Conservation (phyloP, 2,329 filamentous ascomycete genomes). For the Cladosporium phlei region DNA sequence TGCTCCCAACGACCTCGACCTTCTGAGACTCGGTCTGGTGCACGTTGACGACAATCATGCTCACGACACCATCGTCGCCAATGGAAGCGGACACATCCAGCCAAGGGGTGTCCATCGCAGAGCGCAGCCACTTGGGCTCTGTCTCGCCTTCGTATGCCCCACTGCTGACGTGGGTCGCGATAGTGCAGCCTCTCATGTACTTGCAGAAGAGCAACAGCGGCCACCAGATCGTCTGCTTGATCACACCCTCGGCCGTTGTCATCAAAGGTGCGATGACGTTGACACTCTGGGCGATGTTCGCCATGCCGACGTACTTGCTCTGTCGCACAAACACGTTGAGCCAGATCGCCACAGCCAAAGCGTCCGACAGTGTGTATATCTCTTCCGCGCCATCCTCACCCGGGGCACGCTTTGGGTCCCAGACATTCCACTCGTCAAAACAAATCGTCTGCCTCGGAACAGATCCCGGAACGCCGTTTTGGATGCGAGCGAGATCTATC, state of each 20-base stretch:
- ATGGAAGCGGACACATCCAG: constrained; percentile 63
- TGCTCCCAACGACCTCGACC: constrained; percentile 1
- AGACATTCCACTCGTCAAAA: constrained; percentile 84
- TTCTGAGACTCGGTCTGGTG: constrained; percentile 48
- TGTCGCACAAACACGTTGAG: constrained; percentile 74
- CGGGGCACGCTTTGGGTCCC: constrained; percentile 67
- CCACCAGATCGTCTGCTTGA: constrained; percentile 73
- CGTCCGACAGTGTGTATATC: constrained; percentile 68
- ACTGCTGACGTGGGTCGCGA: constrained; percentile 61
- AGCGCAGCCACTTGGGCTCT: constrained; percentile 60
- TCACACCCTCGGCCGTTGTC: constrained; percentile 60
- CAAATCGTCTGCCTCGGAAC: constrained; percentile 66
- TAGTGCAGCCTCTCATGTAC: constrained; percentile 68
- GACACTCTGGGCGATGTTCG: constrained; percentile 71
- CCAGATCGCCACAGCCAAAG: constrained; percentile 69
- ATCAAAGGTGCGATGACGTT: constrained; percentile 75
- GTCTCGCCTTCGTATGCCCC: constrained; percentile 64
- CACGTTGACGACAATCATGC: constrained; percentile 69
- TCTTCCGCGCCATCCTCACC: constrained; percentile 70
- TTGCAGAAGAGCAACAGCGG: constrained; percentile 63
- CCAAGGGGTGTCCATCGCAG: constrained; percentile 64
- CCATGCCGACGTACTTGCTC: constrained; percentile 67
- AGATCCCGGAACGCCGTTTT: constrained; percentile 56
- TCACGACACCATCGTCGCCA: constrained; percentile 57
- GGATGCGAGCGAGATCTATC: constrained; percentile 69